phyloP scores from a whole-genome alignment of 805 yeast species.

The Candida sakaeoensis region DNA sequence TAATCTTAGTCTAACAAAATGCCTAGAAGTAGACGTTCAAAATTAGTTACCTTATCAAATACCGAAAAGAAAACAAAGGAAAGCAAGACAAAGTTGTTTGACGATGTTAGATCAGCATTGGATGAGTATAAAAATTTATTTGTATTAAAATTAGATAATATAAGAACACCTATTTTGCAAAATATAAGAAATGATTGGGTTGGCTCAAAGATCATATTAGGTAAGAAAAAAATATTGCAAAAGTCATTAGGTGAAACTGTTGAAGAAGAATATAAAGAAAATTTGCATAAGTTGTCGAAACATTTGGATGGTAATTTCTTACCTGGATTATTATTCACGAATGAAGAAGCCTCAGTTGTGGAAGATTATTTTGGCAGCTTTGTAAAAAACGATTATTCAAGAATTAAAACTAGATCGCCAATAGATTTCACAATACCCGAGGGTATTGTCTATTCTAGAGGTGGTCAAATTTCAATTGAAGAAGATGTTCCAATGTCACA shows the following conservation, averaged over 20 bases:
- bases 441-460: constrained; percentile 91
- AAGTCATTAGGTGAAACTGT: constrained; percentile 87
- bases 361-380: constrained; percentile 79
- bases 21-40: constrained; percentile 98
- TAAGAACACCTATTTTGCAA: constrained; percentile 93
- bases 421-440: constrained; percentile 81
- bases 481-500: constrained; percentile 97
- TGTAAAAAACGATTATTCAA: constrained; percentile 75
- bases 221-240: constrained; percentile 88
- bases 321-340: constrained; percentile 83
- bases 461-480: constrained; percentile 84
- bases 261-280: constrained; percentile 73
- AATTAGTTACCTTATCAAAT: constrained; percentile 90
- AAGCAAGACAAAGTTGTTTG: constrained; percentile 86
- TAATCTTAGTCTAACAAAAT: constrained; percentile 44
- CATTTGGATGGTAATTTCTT: constrained; percentile 52
- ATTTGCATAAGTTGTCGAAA: constrained; percentile 65
- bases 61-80: constrained; percentile 95
- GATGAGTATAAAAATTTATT: constrained; percentile 77
- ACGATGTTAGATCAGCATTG: constrained; percentile 78
- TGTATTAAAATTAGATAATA: constrained; percentile 85
- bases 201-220: constrained; percentile 85
- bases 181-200: constrained; percentile 90
- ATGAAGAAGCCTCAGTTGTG: constrained; percentile 88
- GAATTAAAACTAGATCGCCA: constrained; percentile 86